Evolutionary conservation across 768 basidiomycete genomes (phyloP), one percentile per base, ranked within the genome.

Genomic region (Mycena albidolilacea): DNA sequence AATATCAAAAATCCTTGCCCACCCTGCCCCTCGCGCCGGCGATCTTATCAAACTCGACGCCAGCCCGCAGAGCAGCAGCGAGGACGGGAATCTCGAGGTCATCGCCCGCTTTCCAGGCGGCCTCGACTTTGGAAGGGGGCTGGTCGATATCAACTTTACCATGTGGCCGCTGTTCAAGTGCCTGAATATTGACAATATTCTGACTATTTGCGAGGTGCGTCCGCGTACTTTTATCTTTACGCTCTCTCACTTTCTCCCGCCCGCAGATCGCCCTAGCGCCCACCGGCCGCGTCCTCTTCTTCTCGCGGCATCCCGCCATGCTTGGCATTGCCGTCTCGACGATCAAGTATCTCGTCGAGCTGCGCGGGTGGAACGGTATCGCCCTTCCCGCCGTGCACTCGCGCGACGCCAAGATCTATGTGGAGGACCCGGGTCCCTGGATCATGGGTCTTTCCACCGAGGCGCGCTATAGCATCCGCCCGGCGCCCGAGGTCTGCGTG

Each of bases 81-180:
- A 84, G 6, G 86, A 88, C 35, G 85, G 86, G 7, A 87, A 85
- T 69, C 85, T 97, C 44, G 95, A 97, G 79, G 94, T 97, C 69
- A 92, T 96, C 48, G 94, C 95, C 30, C 91, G 95, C 61, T 96
- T 97, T 85, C 95, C 95, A 37, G 96, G 96, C n/a, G 95, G 95
- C 21, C 88, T 97, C 57, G 96, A 97, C 81, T 97, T 97, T 78
- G 95, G 96, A 37, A 89, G 92, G 54, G 96, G 96, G 0, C 85
- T 97, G 60, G 94, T 97, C 43, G 95, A 97, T 76, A 95, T 96
- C 79, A 97, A 97, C 82, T 97, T 97, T 79, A 96, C 96, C 48
- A 95, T 98, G 90, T 99, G 96, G 96, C 97, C 97, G 1, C 80
- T 99, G 62, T 98, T 98, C 87, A 94, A 96, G 80, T 93, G 93